phyloP scores from a whole-genome alignment of 139 green algal genomes.

The Nannochloris sp. region DNA sequence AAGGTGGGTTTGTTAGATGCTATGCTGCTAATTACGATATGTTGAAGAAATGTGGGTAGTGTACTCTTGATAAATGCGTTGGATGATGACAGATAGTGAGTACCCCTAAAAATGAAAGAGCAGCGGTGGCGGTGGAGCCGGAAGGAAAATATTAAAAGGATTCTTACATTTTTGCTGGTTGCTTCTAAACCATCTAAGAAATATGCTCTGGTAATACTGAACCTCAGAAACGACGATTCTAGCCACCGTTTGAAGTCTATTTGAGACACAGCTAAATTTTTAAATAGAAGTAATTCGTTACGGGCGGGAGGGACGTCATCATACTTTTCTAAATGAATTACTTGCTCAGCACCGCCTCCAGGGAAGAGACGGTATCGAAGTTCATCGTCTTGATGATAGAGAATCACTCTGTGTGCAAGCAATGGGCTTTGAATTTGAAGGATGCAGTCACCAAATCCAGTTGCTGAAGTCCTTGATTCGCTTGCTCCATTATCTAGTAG shows the following conservation, averaged over 20 bases:
- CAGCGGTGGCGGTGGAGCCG: too few species aligned
- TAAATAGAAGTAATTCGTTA: not conserved
- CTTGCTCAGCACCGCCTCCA: not conserved
- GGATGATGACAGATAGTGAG: too few species aligned
- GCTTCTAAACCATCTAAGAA: not conserved
- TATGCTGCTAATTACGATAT: too few species aligned
- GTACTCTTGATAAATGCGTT: too few species aligned
- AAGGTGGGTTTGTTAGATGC: too few species aligned
- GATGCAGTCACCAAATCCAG: not conserved
- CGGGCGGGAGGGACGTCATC: not conserved
- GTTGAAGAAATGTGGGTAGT: too few species aligned
- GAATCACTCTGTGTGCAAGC: not conserved
- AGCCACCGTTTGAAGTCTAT: constrained; percentile 8
- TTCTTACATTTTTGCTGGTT: not conserved
- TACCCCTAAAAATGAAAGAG: too few species aligned
- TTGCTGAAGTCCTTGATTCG: too few species aligned
- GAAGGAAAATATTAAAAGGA: too few species aligned
- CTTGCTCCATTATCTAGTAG: too few species aligned
- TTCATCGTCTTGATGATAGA: not conserved
- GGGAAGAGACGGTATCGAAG: not conserved
- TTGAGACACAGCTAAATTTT: not conserved
- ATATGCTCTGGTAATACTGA: not conserved
- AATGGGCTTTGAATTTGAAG: not conserved
- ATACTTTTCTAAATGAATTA: not conserved
- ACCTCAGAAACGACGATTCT: not conserved